Base-by-base conservation (phyloP, 2,329 filamentous ascomycete genomes). In the Blastomyces emzantsi region DNA sequence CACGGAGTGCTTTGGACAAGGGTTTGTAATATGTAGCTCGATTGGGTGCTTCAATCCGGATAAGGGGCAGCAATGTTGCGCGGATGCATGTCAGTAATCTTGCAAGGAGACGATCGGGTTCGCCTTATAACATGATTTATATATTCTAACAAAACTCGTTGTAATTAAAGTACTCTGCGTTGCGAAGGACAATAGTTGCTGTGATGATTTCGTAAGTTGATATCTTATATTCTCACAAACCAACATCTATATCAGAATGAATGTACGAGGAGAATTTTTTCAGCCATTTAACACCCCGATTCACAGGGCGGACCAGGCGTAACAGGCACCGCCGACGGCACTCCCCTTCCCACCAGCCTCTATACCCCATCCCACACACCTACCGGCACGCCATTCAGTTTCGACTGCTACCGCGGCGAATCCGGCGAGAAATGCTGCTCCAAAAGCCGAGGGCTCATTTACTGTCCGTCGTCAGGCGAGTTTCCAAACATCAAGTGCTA, bases 1-100 rank as follows among this genome's bases (percentile, higher is more conserved):
- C 47, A 33, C 56, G n/a, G 57, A 63, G n/a, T 63, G 62, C 22
- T 63, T 52, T 55, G 62, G 62, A n/a, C 17, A 47, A 2, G 62
- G 57, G 13, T 39, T 55, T 41, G 30, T 63, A 7, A 63, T 63
- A 17, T 63, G 62, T 41, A 43, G 43, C 30, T 19, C 17, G 3
- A 25, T 52, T 17, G 62, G 56, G 4, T 63, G 62, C 22, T 63
- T 52, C 41, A 61, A 63, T 45, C 62, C 62, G 11, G n/a, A 33
- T 17, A 30, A 33, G 45, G 25, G 47, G 0, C 41, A 63, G n/a
- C 62, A 63, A n/a, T 63, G 62, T 22, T 63, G 62, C 28, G 57
- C 56, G 3, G 57, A 55, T 15, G 62, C 51, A 61, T 13, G 62
- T 63, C 60, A 49, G 62, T 63, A 36, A 33, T 17, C 2, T 30